Conservation (phyloP, 106 monocot genomes). For the Apostasia ramifera region DNA sequence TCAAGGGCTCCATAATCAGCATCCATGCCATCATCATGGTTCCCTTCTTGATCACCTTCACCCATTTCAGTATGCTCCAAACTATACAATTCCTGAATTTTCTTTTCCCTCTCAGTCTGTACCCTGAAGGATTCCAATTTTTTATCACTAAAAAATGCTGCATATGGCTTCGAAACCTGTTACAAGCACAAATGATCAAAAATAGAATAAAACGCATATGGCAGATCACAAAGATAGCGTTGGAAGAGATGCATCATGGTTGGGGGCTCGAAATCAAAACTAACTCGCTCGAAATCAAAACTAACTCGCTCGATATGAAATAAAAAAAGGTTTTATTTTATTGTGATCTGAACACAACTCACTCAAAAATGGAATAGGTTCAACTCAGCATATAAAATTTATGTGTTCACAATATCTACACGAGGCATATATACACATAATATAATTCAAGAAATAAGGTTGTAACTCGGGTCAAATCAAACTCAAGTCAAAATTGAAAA, state of each 20-base stretch:
- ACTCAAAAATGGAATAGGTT: too few species aligned
- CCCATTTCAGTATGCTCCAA: conserved; percentile 12
- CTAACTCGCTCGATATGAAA: too few species aligned
- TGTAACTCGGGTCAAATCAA: too few species aligned
- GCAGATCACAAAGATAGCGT: background rate
- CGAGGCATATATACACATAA: background rate
- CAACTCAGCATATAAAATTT: too few species aligned
- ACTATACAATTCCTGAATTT: conserved; percentile 19
- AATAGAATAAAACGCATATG: background rate
- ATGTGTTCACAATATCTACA: background rate
- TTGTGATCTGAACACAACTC: background rate
- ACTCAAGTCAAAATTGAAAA: too few species aligned
- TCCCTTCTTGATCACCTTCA: conserved; percentile 15
- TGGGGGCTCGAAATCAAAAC: too few species aligned
- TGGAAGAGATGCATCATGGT: background rate
- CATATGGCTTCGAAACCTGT: conserved; percentile 72
- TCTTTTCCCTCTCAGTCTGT: conserved; percentile 15
- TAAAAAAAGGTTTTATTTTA: too few species aligned
- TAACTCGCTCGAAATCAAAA: too few species aligned
- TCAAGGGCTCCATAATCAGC: conserved; percentile 34
- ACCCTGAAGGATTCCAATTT: conserved; percentile 46
- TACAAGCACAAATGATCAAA: background rate
- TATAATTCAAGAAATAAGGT: background rate
- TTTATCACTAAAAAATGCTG: conserved; percentile 60
- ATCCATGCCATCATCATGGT: conserved; percentile 31